Base-by-base conservation (phyloP, 495 filamentous ascomycete species). In the Zalerion maritima region DNA sequence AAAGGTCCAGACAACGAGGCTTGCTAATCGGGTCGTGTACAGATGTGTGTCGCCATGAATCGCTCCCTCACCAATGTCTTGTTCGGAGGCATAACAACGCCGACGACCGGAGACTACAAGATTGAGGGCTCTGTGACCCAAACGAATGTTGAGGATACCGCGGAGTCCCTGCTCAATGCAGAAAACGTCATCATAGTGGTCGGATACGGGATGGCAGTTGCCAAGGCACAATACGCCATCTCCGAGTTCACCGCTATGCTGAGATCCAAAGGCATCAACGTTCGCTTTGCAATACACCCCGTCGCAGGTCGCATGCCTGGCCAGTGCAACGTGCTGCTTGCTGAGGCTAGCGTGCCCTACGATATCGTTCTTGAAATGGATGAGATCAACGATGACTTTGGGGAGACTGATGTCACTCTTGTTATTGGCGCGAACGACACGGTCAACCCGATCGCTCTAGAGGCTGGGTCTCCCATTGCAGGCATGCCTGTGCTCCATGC, bases 341-440 rank as follows among this genome's bases (percentile, higher is more conserved):
- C 81, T 2, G 81, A 87, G 43, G 81, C 81, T 1, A 74, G 68
- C 15, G 81, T 87, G 18, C 78, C 78, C 4, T 87, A 87, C 44
- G 80, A 86, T 42, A 84, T 83, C 27, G 78, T 85, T 19, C 59
- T 83, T 11, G 81, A 87, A 55, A 85, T 85, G 81, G 81, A 85
- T 47, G 81, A 87, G 52, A 85, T 87, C 54, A 87, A 87, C 51
- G 81, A 87, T 28, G 80, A 85, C 47, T 87, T 87, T 52, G 42
- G 57, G 20, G 75, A 83, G 21, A 84, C 80, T 0, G 81, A 85
- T 39, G 64, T 87, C n/a, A 81, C 78, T 5, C 64, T 87, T 2
- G 79, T 87, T 6, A 87, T 87, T 40, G 81, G 81, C 3, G 80
- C 81, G 7, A 87, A 87, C 40, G 81, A 87, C 38, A 85, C 80